Conservation (phyloP, 495 filamentous ascomycete species). For the Penicillium simplicissimum region DNA sequence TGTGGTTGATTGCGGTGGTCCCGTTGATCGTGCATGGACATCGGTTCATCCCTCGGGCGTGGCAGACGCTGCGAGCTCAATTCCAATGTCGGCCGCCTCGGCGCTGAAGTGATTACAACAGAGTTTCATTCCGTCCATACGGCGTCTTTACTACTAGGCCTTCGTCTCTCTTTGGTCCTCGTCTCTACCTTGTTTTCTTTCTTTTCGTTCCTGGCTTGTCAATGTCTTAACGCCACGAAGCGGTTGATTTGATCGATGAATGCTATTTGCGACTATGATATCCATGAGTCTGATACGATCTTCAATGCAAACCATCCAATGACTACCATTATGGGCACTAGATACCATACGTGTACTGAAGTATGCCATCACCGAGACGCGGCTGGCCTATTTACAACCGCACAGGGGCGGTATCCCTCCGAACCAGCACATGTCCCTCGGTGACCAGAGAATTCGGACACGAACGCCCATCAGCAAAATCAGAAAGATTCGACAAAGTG, state of each 20-base stretch:
- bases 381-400: no score
- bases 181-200: not conserved
- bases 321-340: not conserved
- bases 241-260: conserved; percentile 2
- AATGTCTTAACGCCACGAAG: not conserved
- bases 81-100: conserved; percentile 20
- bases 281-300: conserved; percentile 3
- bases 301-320: not conserved
- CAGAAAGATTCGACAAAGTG: conserved; percentile 56
- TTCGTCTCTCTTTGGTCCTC: no score
- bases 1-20: conserved; percentile 41
- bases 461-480: conserved; percentile 25
- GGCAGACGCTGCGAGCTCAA: conserved; percentile 22
- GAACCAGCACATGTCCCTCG: conserved; percentile 36
- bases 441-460: conserved; percentile 39
- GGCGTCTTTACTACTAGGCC: not conserved
- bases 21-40: conserved; percentile 39
- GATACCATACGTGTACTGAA: no score
- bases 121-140: not conserved
- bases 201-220: not conserved
- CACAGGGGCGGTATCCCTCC: conserved; percentile 35
- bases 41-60: conserved; percentile 29
- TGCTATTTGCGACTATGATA: conserved; percentile 2
- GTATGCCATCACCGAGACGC: no score
- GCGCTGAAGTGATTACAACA: not conserved